These are phyloP conservation scores for Hemisphaericaspora xylofermentans DNA, from an alignment of 1,139 yeast species.

Conservation along the genomic window DNA sequence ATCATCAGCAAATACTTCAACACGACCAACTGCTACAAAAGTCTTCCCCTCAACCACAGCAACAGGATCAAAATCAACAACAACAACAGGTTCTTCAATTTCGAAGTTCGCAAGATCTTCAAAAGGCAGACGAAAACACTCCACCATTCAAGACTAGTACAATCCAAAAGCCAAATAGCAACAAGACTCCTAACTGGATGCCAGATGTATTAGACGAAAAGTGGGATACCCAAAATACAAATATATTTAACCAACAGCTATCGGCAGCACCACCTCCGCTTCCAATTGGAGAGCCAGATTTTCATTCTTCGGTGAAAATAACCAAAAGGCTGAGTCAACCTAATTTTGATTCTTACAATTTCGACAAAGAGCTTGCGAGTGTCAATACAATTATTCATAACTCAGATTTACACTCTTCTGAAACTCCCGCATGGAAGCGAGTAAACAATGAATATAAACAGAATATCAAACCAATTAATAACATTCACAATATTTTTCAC, in stretches of 20 bases:
- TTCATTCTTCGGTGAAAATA: slow-evolving; percentile 33
- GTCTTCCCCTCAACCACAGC: neutral
- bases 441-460: slow-evolving; percentile 29
- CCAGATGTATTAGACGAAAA: slow-evolving; percentile 39
- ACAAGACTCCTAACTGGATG: slow-evolving; percentile 46
- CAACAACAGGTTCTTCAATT: neutral
- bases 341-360: slow-evolving; percentile 5
- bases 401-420: slow-evolving; percentile 20
- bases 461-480: slow-evolving; percentile 26
- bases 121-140: slow-evolving; percentile 5
- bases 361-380: slow-evolving; percentile 26
- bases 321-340: slow-evolving; percentile 19
- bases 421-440: slow-evolving; percentile 42
- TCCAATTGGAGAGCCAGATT: slow-evolving; percentile 16
- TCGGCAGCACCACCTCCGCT: slow-evolving; percentile 1
- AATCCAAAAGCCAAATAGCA: slow-evolving; percentile 5
- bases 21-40: slow-evolving; percentile 3
- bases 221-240: slow-evolving; percentile 22
- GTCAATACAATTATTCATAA: slow-evolving; percentile 40
- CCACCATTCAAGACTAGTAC: slow-evolving; percentile 13
- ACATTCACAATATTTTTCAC: slow-evolving; percentile 35
- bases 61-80: neutral
- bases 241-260: slow-evolving; percentile 6
- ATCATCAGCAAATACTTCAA: slow-evolving; percentile 12
- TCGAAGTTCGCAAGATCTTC: neutral